Base-by-base conservation (phyloP, 345 rosid species). In the Garcia nutans region DNA sequence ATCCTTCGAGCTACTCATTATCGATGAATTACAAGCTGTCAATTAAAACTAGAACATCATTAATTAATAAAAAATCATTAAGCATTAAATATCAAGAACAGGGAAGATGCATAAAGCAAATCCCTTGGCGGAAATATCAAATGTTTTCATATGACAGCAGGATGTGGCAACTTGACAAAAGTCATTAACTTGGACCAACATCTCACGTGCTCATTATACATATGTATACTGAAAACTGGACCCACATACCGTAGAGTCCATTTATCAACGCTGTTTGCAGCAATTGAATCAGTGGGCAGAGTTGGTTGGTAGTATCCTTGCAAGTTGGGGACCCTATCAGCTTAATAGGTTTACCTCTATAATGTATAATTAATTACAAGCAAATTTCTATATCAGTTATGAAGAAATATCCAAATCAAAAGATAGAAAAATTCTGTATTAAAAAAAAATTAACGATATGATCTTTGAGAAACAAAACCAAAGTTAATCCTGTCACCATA, bases 11-110 rank as follows among this genome's bases (percentile, higher is more conserved):
- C 81, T 80, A 5, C 23, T 66, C 63, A 72, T 78, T 50, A 93
- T 77, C 11, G 87, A 81, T 17, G 98, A 89, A 78, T 81, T 85
- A 70, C 97, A 93, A 68, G 90, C 97, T 93, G 96, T 64, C 62
- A 72, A 23, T 56, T 10, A 33, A 45, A 13, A 65, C 8, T n/a
- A 31, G 10, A 78, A 20, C 57, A 74, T 37, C 26, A 44, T 56
- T 55, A 20, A 20, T 50, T 17, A 28, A 28, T 28, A 28, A 28
- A 28, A 28, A 28, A 28, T 28, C 1, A 28, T 28, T 28, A 28
- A 28, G 31, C 31, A 28, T 28, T 28, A 28, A 28, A 2, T 2
- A 28, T 28, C 31, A 28, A 28, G 1, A 47, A 47, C 10, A 13
- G 11, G 52, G 5, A 47, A 3, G 10, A 47, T 47, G 41, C 41